These are phyloP conservation scores for Colletotrichum spinosum DNA, from an alignment of 2,329 filamentous ascomycete species.

Conservation along the genomic window DNA sequence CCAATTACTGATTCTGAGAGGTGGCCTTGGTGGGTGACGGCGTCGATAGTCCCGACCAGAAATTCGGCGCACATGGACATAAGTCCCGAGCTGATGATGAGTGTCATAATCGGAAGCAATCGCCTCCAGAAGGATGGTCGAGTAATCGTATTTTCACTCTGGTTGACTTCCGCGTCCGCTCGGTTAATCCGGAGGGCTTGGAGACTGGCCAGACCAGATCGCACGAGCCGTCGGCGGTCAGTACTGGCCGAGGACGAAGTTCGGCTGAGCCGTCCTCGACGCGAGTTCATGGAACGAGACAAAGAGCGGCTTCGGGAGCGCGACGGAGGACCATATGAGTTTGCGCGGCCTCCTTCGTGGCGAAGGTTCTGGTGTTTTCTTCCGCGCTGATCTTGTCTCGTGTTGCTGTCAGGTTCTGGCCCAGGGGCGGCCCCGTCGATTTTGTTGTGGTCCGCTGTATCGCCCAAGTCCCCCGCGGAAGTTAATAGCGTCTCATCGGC, in stretches of 20 bases:
- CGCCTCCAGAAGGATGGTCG: constrained; percentile 21
- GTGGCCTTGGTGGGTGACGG: constrained; percentile 59
- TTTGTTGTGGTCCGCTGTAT: not conserved
- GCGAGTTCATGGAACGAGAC: constrained; percentile 43
- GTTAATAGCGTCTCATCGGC: constrained; percentile 39
- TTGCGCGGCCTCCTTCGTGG: constrained; percentile 16
- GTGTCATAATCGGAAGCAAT: constrained; percentile 59
- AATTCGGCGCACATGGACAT: constrained; percentile 72
- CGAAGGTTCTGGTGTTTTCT: not conserved
- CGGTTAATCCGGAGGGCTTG: constrained; percentile 27
- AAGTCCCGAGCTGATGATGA: constrained; percentile 65
- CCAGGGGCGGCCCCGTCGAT: not conserved
- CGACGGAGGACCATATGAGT: constrained; percentile 39
- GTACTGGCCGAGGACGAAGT: constrained; percentile 38
- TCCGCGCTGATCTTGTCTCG: not conserved
- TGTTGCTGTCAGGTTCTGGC: constrained; percentile 22
- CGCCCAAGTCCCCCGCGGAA: not conserved
- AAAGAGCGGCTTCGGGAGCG: constrained; percentile 41
- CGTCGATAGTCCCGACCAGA: constrained; percentile 69
- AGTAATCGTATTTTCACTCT: not conserved
- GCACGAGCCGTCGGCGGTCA: constrained; percentile 31
- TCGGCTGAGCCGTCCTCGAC: constrained; percentile 38
- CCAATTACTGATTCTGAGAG: constrained; percentile 70
- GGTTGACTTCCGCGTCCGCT: not conserved
- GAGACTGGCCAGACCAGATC: constrained; percentile 39